Evolutionary conservation across 768 basidiomycete species (phyloP).

Genomic region (Termitomyces sp.): DNA sequence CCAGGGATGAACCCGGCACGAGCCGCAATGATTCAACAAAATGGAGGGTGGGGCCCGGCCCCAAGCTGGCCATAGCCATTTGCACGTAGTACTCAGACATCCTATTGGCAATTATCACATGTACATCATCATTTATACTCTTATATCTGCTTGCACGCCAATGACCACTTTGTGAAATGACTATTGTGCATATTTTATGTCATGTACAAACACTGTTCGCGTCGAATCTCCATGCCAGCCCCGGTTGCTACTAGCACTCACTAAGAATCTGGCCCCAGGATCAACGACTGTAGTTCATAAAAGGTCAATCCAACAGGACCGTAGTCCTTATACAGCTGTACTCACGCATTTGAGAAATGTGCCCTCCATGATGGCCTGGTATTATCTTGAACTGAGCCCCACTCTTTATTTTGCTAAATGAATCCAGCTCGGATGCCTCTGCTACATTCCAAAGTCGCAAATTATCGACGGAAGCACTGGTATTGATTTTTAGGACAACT

Average conservation of each 20-base stretch:
- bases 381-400: slow-evolving; percentile 91
- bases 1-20: slow-evolving; percentile 64
- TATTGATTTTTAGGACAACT: background rate
- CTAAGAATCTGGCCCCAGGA: slow-evolving; percentile 74
- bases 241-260: slow-evolving; percentile 89
- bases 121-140: slow-evolving; percentile 5
- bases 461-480: slow-evolving; percentile 87
- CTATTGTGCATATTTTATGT: slow-evolving; percentile 47
- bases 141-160: background rate
- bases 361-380: slow-evolving; percentile 93
- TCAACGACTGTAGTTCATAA: slow-evolving; percentile 62
- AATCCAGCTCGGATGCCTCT: slow-evolving; percentile 66
- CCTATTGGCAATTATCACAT: background rate
- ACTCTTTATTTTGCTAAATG: slow-evolving; percentile 52
- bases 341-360: slow-evolving; percentile 89
- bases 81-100: background rate
- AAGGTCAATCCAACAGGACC: slow-evolving; percentile 10
- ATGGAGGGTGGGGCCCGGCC: slow-evolving; percentile 19
- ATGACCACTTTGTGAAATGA: background rate
- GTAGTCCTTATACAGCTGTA: slow-evolving; percentile 12
- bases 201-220: slow-evolving; percentile 85
- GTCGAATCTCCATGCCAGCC: slow-evolving; percentile 94
- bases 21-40: slow-evolving; percentile 55
- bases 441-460: slow-evolving; percentile 90
- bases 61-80: slow-evolving; percentile 15